Evolutionary conservation across 2,329 filamentous ascomycete genomes (phyloP).

Genomic region (Apiospora rasikravindrae): DNA sequence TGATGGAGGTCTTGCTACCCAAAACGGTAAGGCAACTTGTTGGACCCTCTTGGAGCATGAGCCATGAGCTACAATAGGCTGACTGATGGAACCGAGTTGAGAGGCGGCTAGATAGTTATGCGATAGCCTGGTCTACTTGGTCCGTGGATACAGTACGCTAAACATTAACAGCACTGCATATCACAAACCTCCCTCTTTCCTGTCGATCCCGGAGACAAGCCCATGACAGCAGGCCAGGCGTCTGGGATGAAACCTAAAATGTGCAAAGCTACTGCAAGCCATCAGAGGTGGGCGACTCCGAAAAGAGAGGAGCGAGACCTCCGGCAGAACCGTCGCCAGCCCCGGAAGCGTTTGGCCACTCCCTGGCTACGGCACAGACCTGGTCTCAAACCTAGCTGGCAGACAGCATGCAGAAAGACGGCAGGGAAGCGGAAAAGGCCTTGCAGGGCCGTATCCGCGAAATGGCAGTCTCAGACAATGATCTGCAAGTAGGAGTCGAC

Average conservation of each 20-base stretch:
- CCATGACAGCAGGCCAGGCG: neutral
- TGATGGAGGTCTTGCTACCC: neutral
- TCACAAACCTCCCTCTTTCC: neutral
- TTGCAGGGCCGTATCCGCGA: neutral
- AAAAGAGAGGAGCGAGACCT: neutral
- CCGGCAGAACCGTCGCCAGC: neutral
- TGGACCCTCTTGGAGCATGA: neutral
- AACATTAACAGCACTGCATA: neutral
- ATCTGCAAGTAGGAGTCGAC: neutral
- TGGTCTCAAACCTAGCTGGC: neutral
- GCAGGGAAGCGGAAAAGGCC: constrained; percentile 1
- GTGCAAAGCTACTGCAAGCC: neutral
- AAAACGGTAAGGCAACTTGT: neutral
- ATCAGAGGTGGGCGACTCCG: neutral
- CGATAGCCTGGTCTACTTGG: neutral
- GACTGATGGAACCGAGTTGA: neutral
- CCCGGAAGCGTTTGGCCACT: neutral
- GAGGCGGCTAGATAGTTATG: constrained; percentile 1
- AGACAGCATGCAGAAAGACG: constrained; percentile 7
- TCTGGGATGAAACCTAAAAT: neutral
- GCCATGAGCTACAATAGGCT: constrained; percentile 1
- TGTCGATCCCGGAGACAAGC: neutral
- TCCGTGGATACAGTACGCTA: neutral
- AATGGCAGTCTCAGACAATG: neutral
- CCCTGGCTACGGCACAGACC: neutral